Evolutionary conservation across 2,329 filamentous ascomycete species (phyloP).

Genomic region (Aspergillus novoparasiticus): DNA sequence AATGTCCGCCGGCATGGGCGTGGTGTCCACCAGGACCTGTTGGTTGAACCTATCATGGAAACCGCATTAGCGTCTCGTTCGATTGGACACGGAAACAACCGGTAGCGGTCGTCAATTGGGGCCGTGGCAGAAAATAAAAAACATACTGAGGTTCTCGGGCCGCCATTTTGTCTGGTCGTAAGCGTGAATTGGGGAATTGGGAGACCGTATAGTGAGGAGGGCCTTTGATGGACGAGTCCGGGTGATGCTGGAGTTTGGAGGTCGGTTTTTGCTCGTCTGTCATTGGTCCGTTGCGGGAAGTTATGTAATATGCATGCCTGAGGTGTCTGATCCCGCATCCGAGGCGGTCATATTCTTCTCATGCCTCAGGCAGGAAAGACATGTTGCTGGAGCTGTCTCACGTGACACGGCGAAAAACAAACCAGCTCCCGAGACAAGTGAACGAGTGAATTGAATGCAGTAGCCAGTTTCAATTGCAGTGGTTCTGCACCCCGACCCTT

Average conservation of each 20-base stretch:
- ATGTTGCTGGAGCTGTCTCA: conserved; percentile 3
- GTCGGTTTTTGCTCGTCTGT: conserved; percentile 35
- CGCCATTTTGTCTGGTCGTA: conserved; percentile 21
- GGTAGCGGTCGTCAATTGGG: conserved; percentile 24
- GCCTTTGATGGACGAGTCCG: conserved; percentile 26
- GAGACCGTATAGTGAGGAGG: neutral
- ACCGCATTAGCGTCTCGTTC: neutral
- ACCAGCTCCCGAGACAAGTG: conserved; percentile 3
- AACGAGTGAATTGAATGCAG: neutral
- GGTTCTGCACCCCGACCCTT: neutral
- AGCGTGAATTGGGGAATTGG: conserved; percentile 4
- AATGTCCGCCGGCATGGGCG: conserved; percentile 87
- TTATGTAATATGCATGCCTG: conserved; percentile 24
- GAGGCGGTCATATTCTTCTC: neutral
- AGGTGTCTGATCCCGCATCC: neutral
- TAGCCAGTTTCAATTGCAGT: neutral
- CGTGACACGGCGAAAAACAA: conserved; percentile 24
- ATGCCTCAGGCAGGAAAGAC: neutral
- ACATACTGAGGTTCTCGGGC: conserved; percentile 25
- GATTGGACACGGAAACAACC: neutral
- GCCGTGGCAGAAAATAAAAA: neutral
- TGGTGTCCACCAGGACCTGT: conserved; percentile 90
- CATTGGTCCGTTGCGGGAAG: conserved; percentile 33
- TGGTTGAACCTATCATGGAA: conserved; percentile 79
- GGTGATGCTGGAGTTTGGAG: conserved; percentile 34